Evolutionary conservation across 139 green algal genomes (phyloP), one percentile per base, ranked within the genome.

Genomic region (Coccomyxa sp.): DNA sequence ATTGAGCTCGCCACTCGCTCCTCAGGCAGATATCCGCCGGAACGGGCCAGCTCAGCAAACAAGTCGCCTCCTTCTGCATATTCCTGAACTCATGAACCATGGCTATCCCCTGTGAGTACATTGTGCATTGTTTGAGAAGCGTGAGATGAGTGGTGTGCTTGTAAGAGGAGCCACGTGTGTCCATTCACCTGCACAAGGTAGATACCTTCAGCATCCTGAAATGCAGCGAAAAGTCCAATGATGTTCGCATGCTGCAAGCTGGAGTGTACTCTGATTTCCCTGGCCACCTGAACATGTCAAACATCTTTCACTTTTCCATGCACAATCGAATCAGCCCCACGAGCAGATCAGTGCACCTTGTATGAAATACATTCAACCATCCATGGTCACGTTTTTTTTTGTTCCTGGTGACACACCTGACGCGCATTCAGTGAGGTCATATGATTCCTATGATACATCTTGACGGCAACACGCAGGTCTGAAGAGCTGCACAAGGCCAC

Each of bases 141-240:
- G 38, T 51, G 38, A 51, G 38, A 51, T 51, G 7, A 11, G 38
- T 7, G n/a, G n/a, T n/a, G n/a, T n/a, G n/a, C n/a, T n/a, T n/a
- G n/a, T n/a, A n/a, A n/a, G n/a, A 51, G 38, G 38, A 7, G 38
- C 38, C 38, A 51, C 38, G 38, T 51, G 38, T 51, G 38, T 51
- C 38, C 7, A 51, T 71, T 71, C 63, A 21, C 18, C 63, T 21
- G 63, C 63, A 71, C 63, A 71, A 91, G 63, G 76, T 91, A 91
- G 59, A 90, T 88, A 18, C 81, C 86, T 13, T 84, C 81, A 3
- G 38, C 45, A 77, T 91, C 86, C 77, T 91, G 85, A 85, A 91
- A 91, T 51, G 82, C 80, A 0, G 84, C 88, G 31, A 82, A 82
- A 30, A 91, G 83, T 58, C 77, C 71, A 21, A 91, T 83, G 28